Evolutionary conservation across 2,329 filamentous ascomycete genomes (phyloP).

Genomic region (Mollisia scopiformis): DNA sequence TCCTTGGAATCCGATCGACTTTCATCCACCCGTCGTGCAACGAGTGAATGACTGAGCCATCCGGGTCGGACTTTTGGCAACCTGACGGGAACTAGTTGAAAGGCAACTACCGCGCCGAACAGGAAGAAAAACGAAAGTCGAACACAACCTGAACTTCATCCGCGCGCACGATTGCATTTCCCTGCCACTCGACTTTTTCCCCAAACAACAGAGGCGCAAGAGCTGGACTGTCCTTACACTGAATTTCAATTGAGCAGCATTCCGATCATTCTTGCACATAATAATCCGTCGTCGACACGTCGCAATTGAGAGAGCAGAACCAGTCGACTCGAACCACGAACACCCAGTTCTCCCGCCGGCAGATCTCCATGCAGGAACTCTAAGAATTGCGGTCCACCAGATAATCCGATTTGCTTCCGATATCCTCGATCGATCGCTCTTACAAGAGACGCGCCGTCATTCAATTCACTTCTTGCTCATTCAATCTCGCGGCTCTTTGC

Average conservation of each 20-base stretch:
- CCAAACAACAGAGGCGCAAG: not conserved
- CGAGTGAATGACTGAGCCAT: not conserved
- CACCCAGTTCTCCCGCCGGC: not conserved
- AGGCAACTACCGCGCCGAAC: not conserved
- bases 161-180: constrained; percentile 8
- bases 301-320: not conserved
- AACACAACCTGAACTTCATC: not conserved
- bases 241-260: constrained; percentile 3
- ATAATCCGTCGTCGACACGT: not conserved
- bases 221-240: constrained; percentile 19
- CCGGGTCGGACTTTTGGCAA: not conserved
- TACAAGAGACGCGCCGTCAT: not conserved
- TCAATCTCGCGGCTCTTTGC: constrained; percentile 1
- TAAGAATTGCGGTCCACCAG: constrained; percentile 8
- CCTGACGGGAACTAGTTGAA: not conserved
- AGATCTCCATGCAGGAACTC: constrained; percentile 13
- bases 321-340: not conserved
- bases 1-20: not conserved
- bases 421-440: no score
- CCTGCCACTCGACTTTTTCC: constrained; percentile 2
- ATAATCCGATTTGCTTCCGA: constrained; percentile 5
- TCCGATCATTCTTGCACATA: not conserved
- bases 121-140: not conserved
- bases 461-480: not conserved
- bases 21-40: not conserved